Base-by-base conservation (phyloP, 2,329 filamentous ascomycete genomes). In the Phyllosticta citribraziliensis region DNA sequence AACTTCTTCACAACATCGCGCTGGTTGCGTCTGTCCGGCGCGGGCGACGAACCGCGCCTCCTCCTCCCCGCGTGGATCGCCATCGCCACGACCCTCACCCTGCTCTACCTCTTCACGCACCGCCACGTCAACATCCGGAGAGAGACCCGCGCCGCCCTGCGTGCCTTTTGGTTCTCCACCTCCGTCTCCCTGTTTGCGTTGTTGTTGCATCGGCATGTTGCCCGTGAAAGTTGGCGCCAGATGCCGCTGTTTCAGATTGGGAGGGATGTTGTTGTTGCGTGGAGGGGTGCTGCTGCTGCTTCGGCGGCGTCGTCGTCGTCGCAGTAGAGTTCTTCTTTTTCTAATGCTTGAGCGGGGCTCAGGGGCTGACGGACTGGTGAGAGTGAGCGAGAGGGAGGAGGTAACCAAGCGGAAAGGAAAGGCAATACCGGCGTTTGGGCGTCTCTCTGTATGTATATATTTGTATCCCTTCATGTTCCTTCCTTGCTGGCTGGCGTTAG, bases 111-210 rank as follows among this genome's bases (percentile, higher is more conserved):
- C 71, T 79, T 88, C 63, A 89, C 87, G 14, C 87, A 91, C 73
- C 86, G 88, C 67, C 88, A 88, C 69, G 88, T 90, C 70, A 89
- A 86, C 68, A 91, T 91, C 67, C 84, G 86, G 69, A 89, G 88
- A 69, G 88, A 91, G 75, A 91, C 88, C 0, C 85, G 85, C 55
- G 87, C 87, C 10, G 89, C 87, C n/a, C 82, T 91, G 65, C 85
- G 86, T 66, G 85, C 91, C 65, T 89, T 91, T 70, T 89, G 86
- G 57, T 84, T 88, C 64, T 86, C 87, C 47, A 88, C 85, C 74
- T 91, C 89, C 74, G 81, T 89, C 67, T 89, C 84, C 74, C 88
- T 91, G 85, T 81, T 85, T 58, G 82, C 82, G 11, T 74, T 91
- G 57, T 78, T 91, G 20, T 74, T 84, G 10, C 85, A 90, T 69